Evolutionary conservation across 129 eudicot genomes (phyloP).

Genomic region (Helianthus annuus): HanXRQr2.0-SUNRISE NC_035444.2:80373173-80373672

Average conservation of each 20-base stretch:
- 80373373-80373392: conserved; percentile 47
- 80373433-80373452: not conserved
- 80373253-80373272: conserved; percentile 23
- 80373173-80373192: conserved; percentile 20
- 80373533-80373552: conserved; percentile 68
- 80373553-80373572: conserved; percentile 69
- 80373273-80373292: conserved; percentile 15
- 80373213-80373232: conserved; percentile 6
- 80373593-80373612: conserved; percentile 36
- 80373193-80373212: conserved; percentile 32
- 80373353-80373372: conserved; percentile 47
- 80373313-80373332: conserved; percentile 28
- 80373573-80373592: conserved; percentile 43
- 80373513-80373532: conserved; percentile 55
- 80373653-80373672: conserved; percentile 60
- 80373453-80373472: not conserved
- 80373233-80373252: conserved; percentile 15
- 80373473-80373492: not conserved
- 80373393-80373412: not conserved
- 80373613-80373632: conserved; percentile 34
- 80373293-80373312: conserved; percentile 16
- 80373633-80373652: conserved; percentile 39
- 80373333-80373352: conserved; percentile 52
- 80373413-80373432: not conserved
- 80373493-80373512: conserved; percentile 29